These are phyloP conservation scores for Protomyces inouyei DNA, from an alignment of 1,139 yeast species.

Conservation along the genomic window DNA sequence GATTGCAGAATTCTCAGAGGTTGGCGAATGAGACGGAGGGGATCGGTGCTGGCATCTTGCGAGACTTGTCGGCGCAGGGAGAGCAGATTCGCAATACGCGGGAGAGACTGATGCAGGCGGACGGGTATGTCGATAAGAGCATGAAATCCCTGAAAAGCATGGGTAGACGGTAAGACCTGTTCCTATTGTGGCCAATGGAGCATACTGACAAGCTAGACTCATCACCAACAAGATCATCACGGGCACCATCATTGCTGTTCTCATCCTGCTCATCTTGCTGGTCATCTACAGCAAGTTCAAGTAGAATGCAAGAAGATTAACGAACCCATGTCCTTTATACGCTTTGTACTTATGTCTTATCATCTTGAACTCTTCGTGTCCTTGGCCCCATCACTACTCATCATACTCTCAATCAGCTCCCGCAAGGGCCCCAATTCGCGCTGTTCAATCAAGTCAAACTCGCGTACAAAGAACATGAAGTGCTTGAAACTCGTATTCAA, in stretches of 20 bases:
- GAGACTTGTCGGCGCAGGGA: slow-evolving; percentile 84
- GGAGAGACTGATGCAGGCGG: slow-evolving; percentile 68
- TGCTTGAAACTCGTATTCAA: slow-evolving; percentile 92
- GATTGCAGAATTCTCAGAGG: slow-evolving; percentile 81
- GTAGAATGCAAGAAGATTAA: background rate
- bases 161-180: slow-evolving; percentile 55
- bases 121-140: slow-evolving; percentile 84
- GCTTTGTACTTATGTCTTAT: no score
- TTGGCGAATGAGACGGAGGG: slow-evolving; percentile 88
- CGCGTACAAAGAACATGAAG: slow-evolving; percentile 79
- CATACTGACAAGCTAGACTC: slow-evolving; percentile 47
- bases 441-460: slow-evolving; percentile 65
- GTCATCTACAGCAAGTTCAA: slow-evolving; percentile 78
- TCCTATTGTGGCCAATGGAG: no score
- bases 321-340: no score
- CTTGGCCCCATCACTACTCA: slow-evolving; percentile 7
- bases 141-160: slow-evolving; percentile 80
- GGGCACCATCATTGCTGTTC: slow-evolving; percentile 88
- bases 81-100: slow-evolving; percentile 86
- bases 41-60: slow-evolving; percentile 85
- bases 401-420: slow-evolving; percentile 73
- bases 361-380: no score
- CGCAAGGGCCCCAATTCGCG: slow-evolving; percentile 91
- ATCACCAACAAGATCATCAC: slow-evolving; percentile 93
- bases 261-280: slow-evolving; percentile 73